These are phyloP conservation scores for Candida boleticola DNA, from an alignment of 805 yeast species.

Conservation along the genomic window DNA sequence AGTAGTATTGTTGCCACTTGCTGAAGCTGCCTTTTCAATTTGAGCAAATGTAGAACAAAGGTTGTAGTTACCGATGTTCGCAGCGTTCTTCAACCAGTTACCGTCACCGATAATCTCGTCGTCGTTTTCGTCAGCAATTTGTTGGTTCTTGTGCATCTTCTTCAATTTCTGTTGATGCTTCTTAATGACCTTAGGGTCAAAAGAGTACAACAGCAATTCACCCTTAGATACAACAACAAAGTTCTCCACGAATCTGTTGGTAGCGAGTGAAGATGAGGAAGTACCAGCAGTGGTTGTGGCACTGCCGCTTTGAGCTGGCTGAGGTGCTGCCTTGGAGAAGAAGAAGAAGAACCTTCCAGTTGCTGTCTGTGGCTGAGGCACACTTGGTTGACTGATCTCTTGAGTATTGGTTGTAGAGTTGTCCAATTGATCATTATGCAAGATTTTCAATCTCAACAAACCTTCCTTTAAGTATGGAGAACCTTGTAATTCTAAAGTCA, in stretches of 20 bases:
- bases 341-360: conserved; percentile 7
- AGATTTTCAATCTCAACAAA: conserved; percentile 43
- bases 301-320: conserved; percentile 13
- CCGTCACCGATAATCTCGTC: conserved; percentile 52
- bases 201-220: conserved; percentile 56
- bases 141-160: conserved; percentile 17
- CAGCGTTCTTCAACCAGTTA: conserved; percentile 67
- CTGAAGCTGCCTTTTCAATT: conserved; percentile 22
- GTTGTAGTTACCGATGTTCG: conserved; percentile 50
- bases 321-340: conserved; percentile 6
- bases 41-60: conserved; percentile 52
- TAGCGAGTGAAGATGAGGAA: conserved; percentile 1
- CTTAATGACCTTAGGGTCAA: conserved; percentile 44
- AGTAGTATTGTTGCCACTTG: conserved; percentile 5
- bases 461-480: conserved; percentile 83
- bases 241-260: conserved; percentile 38
- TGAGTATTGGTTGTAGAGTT: conserved; percentile 9
- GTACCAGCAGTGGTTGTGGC: conserved; percentile 13
- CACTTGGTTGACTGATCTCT: conserved; percentile 6
- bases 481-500: conserved; percentile 62
- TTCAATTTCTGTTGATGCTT: conserved; percentile 35
- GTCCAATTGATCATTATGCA: conserved; percentile 38
- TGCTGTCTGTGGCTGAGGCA: conserved; percentile 10
- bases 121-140: conserved; percentile 15
- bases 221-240: conserved; percentile 72